Conservation (phyloP, 1,139 yeast species). For the Candida sanyaensis region DNA sequence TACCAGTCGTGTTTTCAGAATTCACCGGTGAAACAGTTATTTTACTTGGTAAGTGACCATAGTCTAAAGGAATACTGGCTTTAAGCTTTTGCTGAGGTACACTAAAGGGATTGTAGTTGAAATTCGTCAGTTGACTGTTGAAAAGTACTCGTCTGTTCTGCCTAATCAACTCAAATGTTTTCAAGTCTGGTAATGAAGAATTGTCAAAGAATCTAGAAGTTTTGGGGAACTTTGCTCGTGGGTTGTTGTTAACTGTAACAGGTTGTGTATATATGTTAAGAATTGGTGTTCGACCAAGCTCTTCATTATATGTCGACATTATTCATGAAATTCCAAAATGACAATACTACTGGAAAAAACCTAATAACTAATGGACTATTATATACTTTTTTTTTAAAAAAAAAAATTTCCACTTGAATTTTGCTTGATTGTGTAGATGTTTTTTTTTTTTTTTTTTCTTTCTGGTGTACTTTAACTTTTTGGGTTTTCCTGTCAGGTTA, state of each 20-base stretch:
- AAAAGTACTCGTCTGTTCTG: conserved; percentile 21
- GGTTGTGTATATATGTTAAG: conserved; percentile 1
- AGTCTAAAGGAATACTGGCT: conserved; percentile 39
- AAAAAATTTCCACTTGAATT: too few relatives aligned
- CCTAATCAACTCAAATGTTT: conserved; percentile 21
- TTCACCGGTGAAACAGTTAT: conserved; percentile 17
- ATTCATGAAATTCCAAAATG: neutral
- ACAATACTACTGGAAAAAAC: too few relatives aligned
- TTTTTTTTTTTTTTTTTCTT: neutral
- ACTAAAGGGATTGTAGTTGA: conserved; percentile 44
- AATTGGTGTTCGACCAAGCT: neutral
- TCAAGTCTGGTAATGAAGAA: conserved; percentile 30
- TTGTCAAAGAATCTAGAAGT: conserved; percentile 37
- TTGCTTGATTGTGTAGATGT: neutral
- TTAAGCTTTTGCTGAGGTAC: conserved; percentile 46
- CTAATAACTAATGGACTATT: too few relatives aligned
- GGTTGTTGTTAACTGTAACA: neutral
- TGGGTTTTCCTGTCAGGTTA: neutral
- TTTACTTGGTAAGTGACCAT: conserved; percentile 31
- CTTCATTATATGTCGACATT: conserved; percentile 1
- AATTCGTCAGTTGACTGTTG: conserved; percentile 31
- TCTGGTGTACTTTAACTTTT: neutral
- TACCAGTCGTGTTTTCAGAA: conserved; percentile 8
- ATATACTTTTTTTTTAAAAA: too few relatives aligned
- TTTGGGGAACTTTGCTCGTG: conserved; percentile 27